Base-by-base conservation (phyloP, 352 stramenopile species). In the Phytophthora capsici region DNA sequence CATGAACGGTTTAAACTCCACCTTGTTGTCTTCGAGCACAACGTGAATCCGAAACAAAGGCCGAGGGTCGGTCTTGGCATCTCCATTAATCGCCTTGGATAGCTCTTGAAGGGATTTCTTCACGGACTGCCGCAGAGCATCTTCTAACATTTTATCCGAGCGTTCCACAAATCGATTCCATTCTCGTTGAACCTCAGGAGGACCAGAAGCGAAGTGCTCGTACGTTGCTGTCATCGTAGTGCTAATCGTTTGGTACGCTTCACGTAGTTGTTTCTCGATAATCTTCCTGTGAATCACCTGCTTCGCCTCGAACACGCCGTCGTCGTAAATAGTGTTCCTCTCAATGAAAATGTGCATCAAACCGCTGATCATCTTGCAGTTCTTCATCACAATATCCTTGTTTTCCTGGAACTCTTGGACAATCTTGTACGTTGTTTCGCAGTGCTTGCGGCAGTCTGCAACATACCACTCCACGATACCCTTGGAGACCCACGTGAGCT, bases 61-160 rank as follows among this genome's bases (percentile, higher is more conserved):
- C 4, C 96, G 85, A 14, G 93, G 95, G 26, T 96, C 89, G 0
- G 86, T 96, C 52, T 97, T 98, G 9, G 90, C 84, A 55, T 98
- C 93, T 28, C 92, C 91, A 67, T 98, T 98, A 66, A 99, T 98
- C 22, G 91, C 93, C 44, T 95, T 94, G 0, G 89, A 97, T 1
- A 99, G 77, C 56, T 98, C 91, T 57, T 98, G 94, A 14, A 98
- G 81, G 0, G 90, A 98, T n/a, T 93, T 94, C 63, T 98, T 98
- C 0, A 98, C 91, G 0, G 90, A 95, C 53, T 96, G 88, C 0
- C 94, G 87, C 16, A 99, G 75, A 5, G 95, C 84, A 52, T 96
- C 82, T 50, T 98, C 91, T 2, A 98, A 67, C 74, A 89, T 90
- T 55, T 94, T 95, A 77, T 98, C 95, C 19, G 86, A 96, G 0